Evolutionary conservation across 306 rosid genomes (phyloP), one percentile per base, ranked within the genome.

Genomic region (Lathyrus aphaca): DNA sequence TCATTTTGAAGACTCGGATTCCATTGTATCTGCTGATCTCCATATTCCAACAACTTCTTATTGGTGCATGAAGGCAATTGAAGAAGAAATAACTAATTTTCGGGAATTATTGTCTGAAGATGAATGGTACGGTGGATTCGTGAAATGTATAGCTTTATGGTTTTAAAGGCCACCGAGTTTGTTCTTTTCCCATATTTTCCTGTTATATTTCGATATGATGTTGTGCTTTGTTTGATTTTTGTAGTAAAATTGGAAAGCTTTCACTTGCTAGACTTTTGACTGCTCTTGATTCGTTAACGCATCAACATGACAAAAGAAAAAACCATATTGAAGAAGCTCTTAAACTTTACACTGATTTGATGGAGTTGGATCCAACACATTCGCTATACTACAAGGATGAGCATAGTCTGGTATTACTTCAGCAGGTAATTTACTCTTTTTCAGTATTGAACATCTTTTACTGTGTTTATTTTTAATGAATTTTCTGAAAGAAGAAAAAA

Each of bases 221-320:
- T 50, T 44, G 53, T 79, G 23, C 48, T 45, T 14, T 66, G 8
- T 75, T 64, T 44, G 3, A 37, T 56, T 72, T 54, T 63, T 80
- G 83, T 56, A 94, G 97, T 80, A 94, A 94, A 84, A 86, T 94
- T 63, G 96, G 96, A 73, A 94, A 84, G 84, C 99, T 91, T 68
- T 83, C 87, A 29, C 91, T 91, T 62, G 95, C 99, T 54, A 89
- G 97, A 82, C 81, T 94, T 82, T 72, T 94, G 82, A 83, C 74
- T 59, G 96, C 96, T 69, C 84, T 80, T 77, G 92, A 83, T 78
- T 66, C 63, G 21, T 35, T 89, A 57, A 49, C 82, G 73, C 82
- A 85, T 79, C 81, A 71, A 53, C 70, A 12, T 71, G 79, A 79
- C 23, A 77, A 77, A 27, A 82, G 76, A 66, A 66, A 68, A 68